Evolutionary conservation across 1,139 yeast species (phyloP), one percentile per base, ranked within the genome.

Genomic region (Magnusiomyces starmeri): DNA sequence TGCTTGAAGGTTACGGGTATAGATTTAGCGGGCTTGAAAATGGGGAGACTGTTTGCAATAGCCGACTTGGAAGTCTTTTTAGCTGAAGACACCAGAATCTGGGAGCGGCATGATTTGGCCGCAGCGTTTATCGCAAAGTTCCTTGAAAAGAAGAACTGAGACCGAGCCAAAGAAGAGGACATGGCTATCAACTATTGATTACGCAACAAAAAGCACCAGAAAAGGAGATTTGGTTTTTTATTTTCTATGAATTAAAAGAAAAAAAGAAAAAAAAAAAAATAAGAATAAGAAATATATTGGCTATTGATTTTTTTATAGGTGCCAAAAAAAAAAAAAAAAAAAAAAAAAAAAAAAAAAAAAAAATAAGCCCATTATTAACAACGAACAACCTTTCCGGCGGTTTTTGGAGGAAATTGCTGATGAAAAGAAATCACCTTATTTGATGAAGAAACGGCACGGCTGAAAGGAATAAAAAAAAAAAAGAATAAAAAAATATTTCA

Each of bases 81-180:
- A 20, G 16, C 32, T 2, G 46, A 34, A 4, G 22, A 34, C 41
- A 56, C 50, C 27, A 57, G 51, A 24, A 62, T 39, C 51, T 51
- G 53, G 21, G 66, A 60, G 7, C 66, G 64, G 51, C 66, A 63
- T n/a, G 64, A 59, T 44, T 52, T 54, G 3, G 65, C 63, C 2
- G 60, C 58, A n/a, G 63, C 53, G 1, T 63, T 57, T 26, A 64
- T 60, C 18, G 65, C 59, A 51, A 55, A 48, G 53, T 64, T 64
- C 51, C 59, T 58, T 53, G 60, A 55, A 49, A 64, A 64, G 60
- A 64, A 64, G 59, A 69, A 68, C 66, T 68, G 70, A 21, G 72
- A 68, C 56, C 64, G 65, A 10, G 70, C 65, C 39, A 70, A 51
- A 14, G 59, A 41, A 59, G 53, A 39, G 57, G 46, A 43, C 55